phyloP scores from a whole-genome alignment of 768 basidiomycete genomes.

The Psilocybe cubensis region DNA sequence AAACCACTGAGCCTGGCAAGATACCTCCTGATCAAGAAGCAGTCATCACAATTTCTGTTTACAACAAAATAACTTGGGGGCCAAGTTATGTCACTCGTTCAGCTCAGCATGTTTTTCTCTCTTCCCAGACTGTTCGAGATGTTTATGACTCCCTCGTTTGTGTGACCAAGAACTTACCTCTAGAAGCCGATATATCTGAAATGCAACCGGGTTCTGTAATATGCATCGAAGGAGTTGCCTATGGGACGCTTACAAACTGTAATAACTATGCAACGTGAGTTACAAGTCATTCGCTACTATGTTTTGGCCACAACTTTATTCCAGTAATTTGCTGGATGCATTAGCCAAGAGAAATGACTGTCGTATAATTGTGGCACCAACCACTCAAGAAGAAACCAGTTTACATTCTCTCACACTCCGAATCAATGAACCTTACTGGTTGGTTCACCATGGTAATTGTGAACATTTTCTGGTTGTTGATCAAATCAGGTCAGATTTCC shows the following conservation, averaged over 20 bases:
- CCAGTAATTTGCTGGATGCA: constrained; percentile 49
- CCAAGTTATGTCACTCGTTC: constrained; percentile 59
- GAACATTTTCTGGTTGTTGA: constrained; percentile 80
- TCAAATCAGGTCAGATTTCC: constrained; percentile 60
- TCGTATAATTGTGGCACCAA: constrained; percentile 40
- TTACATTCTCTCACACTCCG: constrained; percentile 61
- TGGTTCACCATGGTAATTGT: constrained; percentile 81
- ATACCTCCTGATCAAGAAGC: constrained; percentile 36
- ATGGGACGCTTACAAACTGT: constrained; percentile 53
- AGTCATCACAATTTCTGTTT: constrained; percentile 61
- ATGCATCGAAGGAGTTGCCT: constrained; percentile 63
- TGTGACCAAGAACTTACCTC: constrained; percentile 54
- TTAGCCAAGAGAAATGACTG: constrained; percentile 26
- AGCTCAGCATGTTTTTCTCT: constrained; percentile 70
- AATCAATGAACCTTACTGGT: constrained; percentile 79
- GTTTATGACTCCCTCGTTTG: constrained; percentile 65
- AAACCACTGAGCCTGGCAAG: constrained; percentile 26
- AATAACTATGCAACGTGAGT: constrained; percentile 60
- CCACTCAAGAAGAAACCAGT: constrained; percentile 48
- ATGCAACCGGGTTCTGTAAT: constrained; percentile 47
- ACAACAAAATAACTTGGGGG: constrained; percentile 65
- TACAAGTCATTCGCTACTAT: not conserved
- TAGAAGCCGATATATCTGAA: constrained; percentile 31
- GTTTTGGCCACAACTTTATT: constrained; percentile 1
- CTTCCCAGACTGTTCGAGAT: constrained; percentile 75